Evolutionary conservation across 2,329 filamentous ascomycete genomes (phyloP), one percentile per base, ranked within the genome.

Genomic region (Colletotrichum aenigma): DNA sequence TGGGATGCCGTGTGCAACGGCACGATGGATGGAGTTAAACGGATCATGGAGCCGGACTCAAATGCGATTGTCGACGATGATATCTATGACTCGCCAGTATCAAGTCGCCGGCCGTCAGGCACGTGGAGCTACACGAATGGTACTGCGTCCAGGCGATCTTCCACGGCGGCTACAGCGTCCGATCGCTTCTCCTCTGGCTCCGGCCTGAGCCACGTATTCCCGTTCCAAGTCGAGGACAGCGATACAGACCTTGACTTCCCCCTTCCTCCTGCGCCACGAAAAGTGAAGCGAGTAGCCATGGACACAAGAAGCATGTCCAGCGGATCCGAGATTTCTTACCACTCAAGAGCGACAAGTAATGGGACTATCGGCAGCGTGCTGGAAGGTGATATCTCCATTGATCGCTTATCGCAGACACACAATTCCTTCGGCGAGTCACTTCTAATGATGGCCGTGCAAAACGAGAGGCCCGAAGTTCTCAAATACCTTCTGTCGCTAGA

Each of bases 1-100:
- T 99, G 97, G 97, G 93, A 97, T 81, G 95, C 96, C 9, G 92
- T 93, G 2, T 94, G 92, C 77, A 91, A 90, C n/a, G 96, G 96
- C 4, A 92, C 96, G 76, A 81, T 98, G 56, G 88, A 92, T 12
- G 94, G 93, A 21, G 90, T 98, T 79, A 94, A 91, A 80, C 91
- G 90, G 52, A 94, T 98, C 32, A 91, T 98, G 85, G 94, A 98
- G 80, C 94, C 94, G 1, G 90, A 91, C 74, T 84, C 86, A 3
- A 87, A 89, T 36, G 87, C 87, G 24, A 85, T 86, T 18, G 79
- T 86, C 9, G 86, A 85, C 8, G 86, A 88, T 8, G 86, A 85
- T 10, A 86, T 88, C 10, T 88, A 91, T 18, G 77, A 78, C 28
- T 72, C 80, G 4, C 83, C 85, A 1, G 83, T 84, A 2, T 87